A percentile compares a stretch with the other conserved stretches of the same genome.
Conservation (phyloP, 2,329 filamentous ascomycete genomes). For the Exophiala oligosperma region DNA sequence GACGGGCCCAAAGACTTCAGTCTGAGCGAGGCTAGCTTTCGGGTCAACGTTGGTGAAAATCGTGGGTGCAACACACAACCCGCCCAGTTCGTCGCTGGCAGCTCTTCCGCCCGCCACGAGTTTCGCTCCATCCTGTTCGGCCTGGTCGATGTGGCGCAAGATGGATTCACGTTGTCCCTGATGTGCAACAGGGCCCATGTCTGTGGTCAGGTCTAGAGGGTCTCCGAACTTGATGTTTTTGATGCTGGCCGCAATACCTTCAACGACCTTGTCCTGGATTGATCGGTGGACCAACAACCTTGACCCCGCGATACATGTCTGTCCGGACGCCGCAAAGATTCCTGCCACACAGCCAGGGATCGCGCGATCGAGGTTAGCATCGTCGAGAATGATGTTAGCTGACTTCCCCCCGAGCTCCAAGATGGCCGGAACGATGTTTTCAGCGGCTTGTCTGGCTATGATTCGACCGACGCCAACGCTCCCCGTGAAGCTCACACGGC, state of each 20-base stretch:
- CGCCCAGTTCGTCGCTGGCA: slow-evolving; percentile 40
- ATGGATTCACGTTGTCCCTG: slow-evolving; percentile 44
- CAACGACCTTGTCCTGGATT: slow-evolving; percentile 45
- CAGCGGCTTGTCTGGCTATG: slow-evolving; percentile 73
- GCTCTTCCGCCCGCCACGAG: slow-evolving; percentile 39
- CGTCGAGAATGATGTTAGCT: slow-evolving; percentile 57
- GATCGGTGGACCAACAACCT: slow-evolving; percentile 56
- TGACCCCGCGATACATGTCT: slow-evolving; percentile 60
- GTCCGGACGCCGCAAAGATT: slow-evolving; percentile 59
- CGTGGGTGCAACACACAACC: slow-evolving; percentile 42
- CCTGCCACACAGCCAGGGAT: slow-evolving; percentile 46
- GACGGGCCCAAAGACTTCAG: slow-evolving; percentile 47
- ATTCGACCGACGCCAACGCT: slow-evolving; percentile 69
- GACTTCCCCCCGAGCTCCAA: slow-evolving; percentile 62
- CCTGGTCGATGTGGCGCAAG: slow-evolving; percentile 42
- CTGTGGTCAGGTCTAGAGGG: slow-evolving; percentile 25
- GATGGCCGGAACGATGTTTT: slow-evolving; percentile 62
- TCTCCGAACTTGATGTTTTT: slow-evolving; percentile 48
- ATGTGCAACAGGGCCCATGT: slow-evolving; percentile 46
- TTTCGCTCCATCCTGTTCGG: slow-evolving; percentile 36
- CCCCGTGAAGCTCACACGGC: slow-evolving; percentile 78
- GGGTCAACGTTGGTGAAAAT: slow-evolving; percentile 44
- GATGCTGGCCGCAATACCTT: slow-evolving; percentile 41
- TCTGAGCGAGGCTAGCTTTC: neutral
- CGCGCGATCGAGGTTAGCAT: slow-evolving; percentile 59